Evolutionary conservation across 2,329 filamentous ascomycete genomes (phyloP).

Genomic region (Botrytis cinerea): DNA sequence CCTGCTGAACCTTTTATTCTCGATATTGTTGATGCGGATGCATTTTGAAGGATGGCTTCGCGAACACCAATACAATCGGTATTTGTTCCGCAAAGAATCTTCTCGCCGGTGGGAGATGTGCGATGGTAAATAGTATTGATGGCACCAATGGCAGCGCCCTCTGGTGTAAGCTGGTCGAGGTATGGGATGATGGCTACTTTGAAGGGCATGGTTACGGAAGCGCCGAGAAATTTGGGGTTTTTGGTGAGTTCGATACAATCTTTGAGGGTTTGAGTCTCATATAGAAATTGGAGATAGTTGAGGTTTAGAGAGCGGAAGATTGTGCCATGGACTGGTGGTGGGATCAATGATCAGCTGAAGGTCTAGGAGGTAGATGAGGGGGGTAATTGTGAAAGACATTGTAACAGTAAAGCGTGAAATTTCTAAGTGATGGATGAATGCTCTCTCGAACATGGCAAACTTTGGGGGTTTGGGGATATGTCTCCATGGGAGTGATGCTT

Average conservation of each 20-base stretch:
- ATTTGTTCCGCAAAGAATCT: constrained; percentile 70
- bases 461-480: background rate
- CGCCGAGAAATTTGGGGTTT: constrained; percentile 63
- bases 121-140: constrained; percentile 77
- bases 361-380: background rate
- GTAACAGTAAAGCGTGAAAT: background rate
- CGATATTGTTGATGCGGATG: constrained; percentile 46
- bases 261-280: constrained; percentile 54
- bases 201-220: constrained; percentile 81
- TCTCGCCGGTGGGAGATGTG: constrained; percentile 37
- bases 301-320: constrained; percentile 55
- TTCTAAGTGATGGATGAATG: background rate
- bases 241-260: constrained; percentile 54
- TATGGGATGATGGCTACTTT: constrained; percentile 75
- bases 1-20: constrained; percentile 62
- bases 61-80: constrained; percentile 79
- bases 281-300: constrained; percentile 54
- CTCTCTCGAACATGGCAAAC: background rate
- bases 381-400: background rate
- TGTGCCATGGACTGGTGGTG: constrained; percentile 53
- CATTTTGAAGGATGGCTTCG: constrained; percentile 66
- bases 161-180: constrained; percentile 71
- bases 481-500: background rate
- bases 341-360: background rate
- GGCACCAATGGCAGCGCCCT: constrained; percentile 72